Conservation (phyloP, 2,329 filamentous ascomycete genomes). For the Fusarium metavorans region DNA sequence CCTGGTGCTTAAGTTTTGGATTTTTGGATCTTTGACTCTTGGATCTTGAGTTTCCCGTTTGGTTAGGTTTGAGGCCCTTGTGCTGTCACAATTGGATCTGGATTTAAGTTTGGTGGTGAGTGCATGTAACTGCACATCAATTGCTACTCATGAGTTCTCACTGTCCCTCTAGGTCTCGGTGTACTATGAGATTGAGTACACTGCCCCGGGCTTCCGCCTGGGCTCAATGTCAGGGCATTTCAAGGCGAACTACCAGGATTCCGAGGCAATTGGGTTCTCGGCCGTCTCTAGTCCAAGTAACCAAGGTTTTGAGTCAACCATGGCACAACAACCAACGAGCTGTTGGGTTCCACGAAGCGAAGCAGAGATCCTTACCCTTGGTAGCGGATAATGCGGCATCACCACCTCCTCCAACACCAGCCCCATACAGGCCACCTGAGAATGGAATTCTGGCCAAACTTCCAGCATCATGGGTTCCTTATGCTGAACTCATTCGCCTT, state of each 20-base stretch:
- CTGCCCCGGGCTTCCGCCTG: conserved; percentile 41
- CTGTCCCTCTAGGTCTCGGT: conserved; percentile 16
- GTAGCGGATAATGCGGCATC: conserved; percentile 23
- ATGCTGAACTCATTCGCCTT: conserved; percentile 83
- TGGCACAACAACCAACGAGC: conserved; percentile 29
- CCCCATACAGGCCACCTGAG: conserved; percentile 75
- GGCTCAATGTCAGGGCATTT: conserved; percentile 35
- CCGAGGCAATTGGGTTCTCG: conserved; percentile 14
- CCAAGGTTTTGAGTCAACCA: conserved; percentile 11
- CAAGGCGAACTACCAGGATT: conserved; percentile 19
- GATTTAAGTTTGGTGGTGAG: conserved; percentile 22
- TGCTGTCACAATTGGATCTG: neutral
- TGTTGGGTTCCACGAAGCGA: conserved; percentile 42
- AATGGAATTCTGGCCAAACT: conserved; percentile 78
- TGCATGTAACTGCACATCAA: conserved; percentile 3
- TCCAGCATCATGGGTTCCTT: conserved; percentile 79
- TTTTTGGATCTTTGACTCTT: conserved; percentile 22
- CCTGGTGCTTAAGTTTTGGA: conserved; percentile 8
- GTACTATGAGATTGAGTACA: conserved; percentile 38
- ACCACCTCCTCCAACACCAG: conserved; percentile 9
- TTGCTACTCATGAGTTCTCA: conserved; percentile 19
- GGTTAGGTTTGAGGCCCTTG: conserved; percentile 8
- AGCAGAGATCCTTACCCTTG: conserved; percentile 29
- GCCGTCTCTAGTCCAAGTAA: conserved; percentile 13
- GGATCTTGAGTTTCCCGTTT: conserved; percentile 4